phyloP scores from a whole-genome alignment of 2,329 filamentous ascomycete genomes.

The Fusarium goolgardi region DNA sequence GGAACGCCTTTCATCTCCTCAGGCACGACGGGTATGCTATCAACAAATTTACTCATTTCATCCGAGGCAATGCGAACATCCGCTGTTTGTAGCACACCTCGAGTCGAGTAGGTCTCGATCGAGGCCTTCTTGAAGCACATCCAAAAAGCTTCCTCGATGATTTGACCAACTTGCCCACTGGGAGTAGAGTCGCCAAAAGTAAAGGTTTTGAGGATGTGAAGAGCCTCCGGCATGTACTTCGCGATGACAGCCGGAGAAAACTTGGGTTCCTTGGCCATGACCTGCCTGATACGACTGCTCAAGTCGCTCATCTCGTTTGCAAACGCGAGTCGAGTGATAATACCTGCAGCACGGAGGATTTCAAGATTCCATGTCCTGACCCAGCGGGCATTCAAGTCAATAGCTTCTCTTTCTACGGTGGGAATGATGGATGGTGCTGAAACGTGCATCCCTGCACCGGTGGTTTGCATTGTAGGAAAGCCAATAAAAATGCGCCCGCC shows the following conservation, averaged over 20 bases:
- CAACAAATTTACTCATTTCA: slow-evolving; percentile 77
- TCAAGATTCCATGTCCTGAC: slow-evolving; percentile 96
- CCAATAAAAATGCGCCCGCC: slow-evolving; percentile 94
- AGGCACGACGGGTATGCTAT: slow-evolving; percentile 87
- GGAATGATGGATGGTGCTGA: slow-evolving; percentile 97
- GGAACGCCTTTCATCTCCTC: slow-evolving; percentile 77
- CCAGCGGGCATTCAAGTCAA: slow-evolving; percentile 95
- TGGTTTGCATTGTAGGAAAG: slow-evolving; percentile 97
- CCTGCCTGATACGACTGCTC: slow-evolving; percentile 67
- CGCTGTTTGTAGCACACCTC: slow-evolving; percentile 85
- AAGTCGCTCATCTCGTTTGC: slow-evolving; percentile 86
- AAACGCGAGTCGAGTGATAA: slow-evolving; percentile 90
- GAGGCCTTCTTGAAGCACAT: slow-evolving; percentile 83
- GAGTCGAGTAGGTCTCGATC: slow-evolving; percentile 89
- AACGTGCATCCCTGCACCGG: slow-evolving; percentile 91
- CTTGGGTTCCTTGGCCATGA: slow-evolving; percentile 59
- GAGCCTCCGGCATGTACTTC: slow-evolving; percentile 78
- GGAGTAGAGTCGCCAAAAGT: slow-evolving; percentile 92
- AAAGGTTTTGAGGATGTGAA: slow-evolving; percentile 88
- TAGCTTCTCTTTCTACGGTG: slow-evolving; percentile 95
- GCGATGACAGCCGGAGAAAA: slow-evolving; percentile 72
- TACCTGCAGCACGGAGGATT: slow-evolving; percentile 89
- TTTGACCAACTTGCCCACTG: slow-evolving; percentile 81
- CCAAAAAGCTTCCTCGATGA: slow-evolving; percentile 97
- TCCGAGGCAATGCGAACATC: slow-evolving; percentile 81